These are phyloP conservation scores for Turnera subulata DNA, from an alignment of 345 rosid species.

Conservation along the genomic window DNA sequence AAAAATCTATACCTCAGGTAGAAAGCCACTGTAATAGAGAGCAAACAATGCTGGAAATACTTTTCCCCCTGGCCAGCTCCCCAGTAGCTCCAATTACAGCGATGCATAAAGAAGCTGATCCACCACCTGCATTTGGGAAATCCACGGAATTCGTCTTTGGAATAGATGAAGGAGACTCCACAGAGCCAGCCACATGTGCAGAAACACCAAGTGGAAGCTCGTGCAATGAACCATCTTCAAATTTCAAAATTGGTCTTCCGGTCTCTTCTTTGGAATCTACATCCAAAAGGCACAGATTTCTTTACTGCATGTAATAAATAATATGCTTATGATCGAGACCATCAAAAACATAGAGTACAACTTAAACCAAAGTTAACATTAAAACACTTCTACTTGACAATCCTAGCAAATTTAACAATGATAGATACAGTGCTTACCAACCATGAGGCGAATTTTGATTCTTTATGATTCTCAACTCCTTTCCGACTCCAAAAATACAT, in stretches of 20 bases:
- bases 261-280: conserved; percentile 26
- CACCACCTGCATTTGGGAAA: conserved; percentile 23
- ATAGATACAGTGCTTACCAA: no score
- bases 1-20: conserved; percentile 50
- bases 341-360: background rate
- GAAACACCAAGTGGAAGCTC: conserved; percentile 12
- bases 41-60: conserved; percentile 78
- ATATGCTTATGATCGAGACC: background rate
- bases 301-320: background rate
- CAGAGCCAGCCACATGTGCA: conserved; percentile 7
- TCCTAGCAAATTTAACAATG: background rate
- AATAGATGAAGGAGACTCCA: conserved; percentile 9
- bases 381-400: background rate
- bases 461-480: conserved; percentile 33
- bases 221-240: conserved; percentile 15
- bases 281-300: background rate
- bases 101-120: conserved; percentile 57
- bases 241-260: conserved; percentile 11
- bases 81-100: conserved; percentile 80
- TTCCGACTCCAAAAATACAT: conserved; percentile 17
- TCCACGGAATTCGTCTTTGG: conserved; percentile 23
- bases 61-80: conserved; percentile 59
- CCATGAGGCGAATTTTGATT: conserved; percentile 25
- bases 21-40: conserved; percentile 67
- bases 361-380: background rate